Base-by-base conservation (phyloP, 1,284 basidiomycete genomes). In the Ceratobasidium sp. region DNA sequence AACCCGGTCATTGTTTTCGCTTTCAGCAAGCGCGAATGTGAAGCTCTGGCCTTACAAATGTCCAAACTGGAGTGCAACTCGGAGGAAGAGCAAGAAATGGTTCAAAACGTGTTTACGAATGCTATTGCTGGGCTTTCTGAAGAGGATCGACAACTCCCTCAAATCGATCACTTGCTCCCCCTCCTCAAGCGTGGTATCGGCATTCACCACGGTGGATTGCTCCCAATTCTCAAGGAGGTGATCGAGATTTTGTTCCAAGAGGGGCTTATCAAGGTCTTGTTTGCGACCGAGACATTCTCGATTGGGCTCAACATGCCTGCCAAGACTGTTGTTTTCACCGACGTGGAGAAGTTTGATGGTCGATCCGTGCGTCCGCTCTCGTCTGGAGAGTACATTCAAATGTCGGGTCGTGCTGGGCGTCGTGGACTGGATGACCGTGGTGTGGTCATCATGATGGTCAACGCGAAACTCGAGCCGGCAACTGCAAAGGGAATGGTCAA, bases 281-380 rank as follows among this genome's bases (percentile, higher is more conserved):
- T 99, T 82, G 98, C 98, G 1, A 99, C 98, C 0, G 98, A 99
- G 86, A 99, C 98, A 0, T 99, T 99, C 87, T 98, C 97, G 4
- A 99, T 99, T 81, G 97, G 98, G 77, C 88, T 99, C 71, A 99
- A 99, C 86, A 99, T 99, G 98, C 98, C 98, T 14, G 98, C 98
- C 48, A 99, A 98, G 87, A 99, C 98, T 7, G 98, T 99, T 75
- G 97, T 99, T 30, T 99, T 99, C 88, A 98, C 96, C 0, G 90
- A 93, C 1, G 94, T 96, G 8, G 92, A 96, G 81, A 99, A 99
- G 86, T 99, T 96, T 83, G 98, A 99, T 84, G 98, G 98, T 4
- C 92, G 91, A 73, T 96, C 98, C 82, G 98, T 98, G 87, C 90
- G 98, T 50, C 95, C 96, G 83, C 87, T 99, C 59, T 94, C 92